Base-by-base conservation (phyloP, 2,329 filamentous ascomycete species). In the Neofusicoccum parvum region DNA sequence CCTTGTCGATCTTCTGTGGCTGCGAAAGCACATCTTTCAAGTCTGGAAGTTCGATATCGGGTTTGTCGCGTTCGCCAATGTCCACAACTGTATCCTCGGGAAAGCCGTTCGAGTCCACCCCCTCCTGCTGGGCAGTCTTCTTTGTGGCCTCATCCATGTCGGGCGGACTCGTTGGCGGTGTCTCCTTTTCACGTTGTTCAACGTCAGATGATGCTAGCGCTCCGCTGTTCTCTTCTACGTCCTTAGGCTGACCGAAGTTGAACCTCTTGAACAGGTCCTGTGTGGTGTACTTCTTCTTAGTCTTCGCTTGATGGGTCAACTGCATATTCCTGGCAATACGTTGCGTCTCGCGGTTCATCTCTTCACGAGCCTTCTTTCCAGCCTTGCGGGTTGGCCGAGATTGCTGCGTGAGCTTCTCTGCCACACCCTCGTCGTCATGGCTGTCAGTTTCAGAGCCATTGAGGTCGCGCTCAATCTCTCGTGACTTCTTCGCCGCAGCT, bases 331-430 rank as follows among this genome's bases (percentile, higher is more conserved):
- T 87, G 70, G 87, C 90, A 80, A 99, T 87, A 36, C 95, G 88
- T 80, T 99, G 95, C 1, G 94, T 97, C 78, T 99, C 95, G 66
- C 65, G 32, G 71, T 91, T 90, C 90, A 99, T 97, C 70, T 98
- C 94, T 74, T 97, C 92, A 48, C 97, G 76, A 0, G 95, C 95
- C 79, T 93, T 97, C 80, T 94, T 98, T 81, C 94, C 94, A 0
- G 95, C 94, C 75, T 95, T 96, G 12, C 95, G 87, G 10, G 87
- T 85, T 5, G 92, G 89, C 3, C 90, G 87, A 32, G 85, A 83
- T 45, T 86, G 81, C 73, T 94, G 91, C 0, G 90, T 91, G 50
- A 95, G 72, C 50, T 74, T 74, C 60, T 75, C 73, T 27, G 75
- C 76, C 32, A 70, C 72, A 59, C 77, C 87, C 39, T 87, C 88